phyloP scores from a whole-genome alignment of 1,284 basidiomycete genomes.

The Boletellus deceptivus region DNA sequence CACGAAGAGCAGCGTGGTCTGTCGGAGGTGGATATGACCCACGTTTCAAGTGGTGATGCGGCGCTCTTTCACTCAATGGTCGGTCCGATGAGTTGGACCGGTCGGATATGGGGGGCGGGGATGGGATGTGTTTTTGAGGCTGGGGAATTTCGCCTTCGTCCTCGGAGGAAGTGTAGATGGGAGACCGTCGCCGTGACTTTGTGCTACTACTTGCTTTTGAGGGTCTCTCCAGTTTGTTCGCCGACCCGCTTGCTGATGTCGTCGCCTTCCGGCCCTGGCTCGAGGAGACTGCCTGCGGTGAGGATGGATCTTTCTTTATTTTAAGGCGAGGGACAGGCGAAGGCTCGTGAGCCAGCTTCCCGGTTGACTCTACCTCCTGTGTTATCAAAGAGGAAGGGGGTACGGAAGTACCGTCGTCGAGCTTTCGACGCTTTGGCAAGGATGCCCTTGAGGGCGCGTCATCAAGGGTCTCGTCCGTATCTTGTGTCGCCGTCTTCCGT shows the following conservation, averaged over 20 bases:
- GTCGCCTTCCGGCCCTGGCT: slow-evolving; percentile 21
- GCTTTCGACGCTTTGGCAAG: slow-evolving; percentile 41
- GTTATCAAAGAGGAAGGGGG: slow-evolving; percentile 15
- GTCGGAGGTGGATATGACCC: slow-evolving; percentile 40
- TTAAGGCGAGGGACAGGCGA: slow-evolving; percentile 27
- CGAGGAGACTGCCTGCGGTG: slow-evolving; percentile 16
- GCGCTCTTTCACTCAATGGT: slow-evolving; percentile 10
- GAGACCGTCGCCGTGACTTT: slow-evolving; percentile 43
- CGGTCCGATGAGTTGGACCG: slow-evolving; percentile 32
- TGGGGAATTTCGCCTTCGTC: slow-evolving; percentile 46
- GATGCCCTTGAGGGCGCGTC: slow-evolving; percentile 14
- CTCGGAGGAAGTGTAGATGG: slow-evolving; percentile 61
- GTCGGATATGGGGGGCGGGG: slow-evolving; percentile 27
- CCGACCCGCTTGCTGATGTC: slow-evolving; percentile 21
- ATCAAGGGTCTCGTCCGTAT: slow-evolving; percentile 27
- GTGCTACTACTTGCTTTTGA: slow-evolving; percentile 27
- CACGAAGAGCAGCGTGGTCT: slow-evolving; percentile 49
- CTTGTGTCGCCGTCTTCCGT: slow-evolving; percentile 35
- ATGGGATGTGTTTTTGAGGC: slow-evolving; percentile 25
- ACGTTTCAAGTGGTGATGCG: slow-evolving; percentile 23
- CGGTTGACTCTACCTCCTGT: slow-evolving; percentile 32
- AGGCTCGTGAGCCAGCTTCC: slow-evolving; percentile 32
- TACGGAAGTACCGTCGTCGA: slow-evolving; percentile 29
- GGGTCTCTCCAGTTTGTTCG: slow-evolving; percentile 22
- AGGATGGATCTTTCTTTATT: slow-evolving; percentile 37